A percentile compares a stretch with the other conserved stretches of the same genome.
These are phyloP conservation scores for Rhizophagus sp. DNA, from an alignment of 192 early-diverging fungal species.

Conservation along the genomic window DNA sequence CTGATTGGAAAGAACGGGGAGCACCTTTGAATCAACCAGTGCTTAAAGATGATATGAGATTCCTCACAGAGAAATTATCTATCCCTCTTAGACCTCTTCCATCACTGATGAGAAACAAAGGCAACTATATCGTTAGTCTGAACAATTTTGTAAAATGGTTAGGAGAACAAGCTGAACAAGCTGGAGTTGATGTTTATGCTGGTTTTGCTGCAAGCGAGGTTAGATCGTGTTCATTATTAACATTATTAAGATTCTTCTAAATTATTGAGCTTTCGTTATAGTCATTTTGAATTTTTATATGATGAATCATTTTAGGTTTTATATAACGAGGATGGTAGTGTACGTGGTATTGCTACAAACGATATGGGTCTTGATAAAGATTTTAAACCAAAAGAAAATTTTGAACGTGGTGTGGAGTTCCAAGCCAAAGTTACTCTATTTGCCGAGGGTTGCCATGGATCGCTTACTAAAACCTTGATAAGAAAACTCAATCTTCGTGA, in stretches of 20 bases:
- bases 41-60: slow-evolving; percentile 79
- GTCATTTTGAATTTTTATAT: background rate
- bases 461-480: slow-evolving; percentile 88
- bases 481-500: slow-evolving; percentile 87
- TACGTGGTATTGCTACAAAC: slow-evolving; percentile 90
- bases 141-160: slow-evolving; percentile 95
- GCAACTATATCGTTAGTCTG: slow-evolving; percentile 96
- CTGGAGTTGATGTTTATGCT: slow-evolving; percentile 93
- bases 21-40: slow-evolving; percentile 91
- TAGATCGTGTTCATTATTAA: background rate
- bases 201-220: slow-evolving; percentile 90
- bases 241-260: background rate
- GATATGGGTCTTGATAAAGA: slow-evolving; percentile 92
- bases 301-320: slow-evolving; percentile 53
- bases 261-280: background rate
- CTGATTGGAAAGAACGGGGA: slow-evolving; percentile 95
- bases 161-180: slow-evolving; percentile 94
- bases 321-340: slow-evolving; percentile 90
- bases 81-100: slow-evolving; percentile 89
- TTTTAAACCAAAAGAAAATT: slow-evolving; percentile 86
- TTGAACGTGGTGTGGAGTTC: slow-evolving; percentile 94
- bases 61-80: slow-evolving; percentile 73
- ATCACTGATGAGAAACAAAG: slow-evolving; percentile 93
- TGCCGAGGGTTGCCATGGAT: slow-evolving; percentile 98
- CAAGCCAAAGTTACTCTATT: slow-evolving; percentile 93